A percentile compares a stretch with the other conserved stretches of the same genome.
These are phyloP conservation scores for Exophiala alcalophila DNA, from an alignment of 2,329 filamentous ascomycete genomes.

Conservation along the genomic window DNA sequence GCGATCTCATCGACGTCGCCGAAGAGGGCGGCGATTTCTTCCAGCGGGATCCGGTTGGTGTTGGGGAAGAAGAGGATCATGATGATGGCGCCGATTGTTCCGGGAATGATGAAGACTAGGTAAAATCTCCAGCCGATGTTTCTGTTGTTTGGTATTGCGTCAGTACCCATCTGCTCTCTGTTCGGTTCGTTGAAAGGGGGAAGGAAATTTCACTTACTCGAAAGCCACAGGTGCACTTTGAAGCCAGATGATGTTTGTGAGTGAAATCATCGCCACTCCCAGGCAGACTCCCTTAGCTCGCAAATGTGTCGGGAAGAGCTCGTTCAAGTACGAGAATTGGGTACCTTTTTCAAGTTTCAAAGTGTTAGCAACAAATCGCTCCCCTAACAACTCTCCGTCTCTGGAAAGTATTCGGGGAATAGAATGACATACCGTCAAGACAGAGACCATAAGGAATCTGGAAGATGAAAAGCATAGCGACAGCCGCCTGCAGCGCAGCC, in stretches of 20 bases:
- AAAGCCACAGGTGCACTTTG: constrained; percentile 33
- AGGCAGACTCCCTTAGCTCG: constrained; percentile 18
- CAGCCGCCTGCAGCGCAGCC: constrained; percentile 34
- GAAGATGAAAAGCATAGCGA: constrained; percentile 37
- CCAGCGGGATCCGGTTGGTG: constrained; percentile 34
- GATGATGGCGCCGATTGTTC: not conserved
- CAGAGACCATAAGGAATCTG: not conserved
- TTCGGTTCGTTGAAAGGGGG: not conserved
- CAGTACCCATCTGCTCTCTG: not conserved
- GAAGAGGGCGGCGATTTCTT: constrained; percentile 38
- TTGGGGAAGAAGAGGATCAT: constrained; percentile 27
- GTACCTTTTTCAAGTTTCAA: constrained; percentile 19
- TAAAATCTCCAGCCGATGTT: constrained; percentile 37
- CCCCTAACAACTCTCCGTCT: too few species aligned
- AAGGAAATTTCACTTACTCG: constrained; percentile 13
- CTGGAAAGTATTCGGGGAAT: too few species aligned
- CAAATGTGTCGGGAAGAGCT: constrained; percentile 20
- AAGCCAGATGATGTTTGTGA: constrained; percentile 15
- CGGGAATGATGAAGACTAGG: constrained; percentile 27
- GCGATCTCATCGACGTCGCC: constrained; percentile 22
- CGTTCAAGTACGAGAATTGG: constrained; percentile 16
- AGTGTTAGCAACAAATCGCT: too few species aligned
- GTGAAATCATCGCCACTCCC: constrained; percentile 3
- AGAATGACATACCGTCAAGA: constrained; percentile 3
- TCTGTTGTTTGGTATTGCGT: not conserved